phyloP scores from a whole-genome alignment of 176 grass and related monocot species.

The Phragmites australis region DNA sequence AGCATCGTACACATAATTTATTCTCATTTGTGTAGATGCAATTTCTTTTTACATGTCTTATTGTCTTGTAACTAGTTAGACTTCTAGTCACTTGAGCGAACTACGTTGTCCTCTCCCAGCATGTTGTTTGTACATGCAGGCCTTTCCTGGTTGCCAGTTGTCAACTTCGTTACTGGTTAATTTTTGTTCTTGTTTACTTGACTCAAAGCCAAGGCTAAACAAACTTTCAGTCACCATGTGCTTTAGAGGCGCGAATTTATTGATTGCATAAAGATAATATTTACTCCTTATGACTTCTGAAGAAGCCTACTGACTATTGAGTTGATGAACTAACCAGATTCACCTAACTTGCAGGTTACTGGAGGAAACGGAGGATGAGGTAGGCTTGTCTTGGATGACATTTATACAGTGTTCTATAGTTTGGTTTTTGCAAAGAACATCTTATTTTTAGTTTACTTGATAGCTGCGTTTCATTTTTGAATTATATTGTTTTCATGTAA shows the following conservation, averaged over 20 bases:
- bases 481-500: neutral
- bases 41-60: neutral
- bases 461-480: neutral
- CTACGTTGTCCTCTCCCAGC: neutral
- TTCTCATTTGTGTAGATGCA: neutral
- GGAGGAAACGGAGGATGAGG: constrained; percentile 95
- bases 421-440: constrained; percentile 5
- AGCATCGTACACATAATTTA: neutral
- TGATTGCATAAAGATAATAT: neutral
- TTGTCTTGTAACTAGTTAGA: neutral
- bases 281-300: neutral
- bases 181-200: neutral
- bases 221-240: neutral
- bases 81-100: neutral
- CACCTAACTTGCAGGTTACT: constrained; percentile 59
- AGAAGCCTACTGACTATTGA: constrained; percentile 19
- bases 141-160: neutral
- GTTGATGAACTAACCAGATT: constrained; percentile 35
- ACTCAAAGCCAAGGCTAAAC: neutral
- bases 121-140: neutral
- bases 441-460: neutral
- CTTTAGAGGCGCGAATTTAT: neutral
- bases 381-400: constrained; percentile 24
- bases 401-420: neutral
- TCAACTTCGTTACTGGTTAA: neutral